phyloP scores from a whole-genome alignment of 352 stramenopile genomes.

The Globisporangium camurandrum region DNA sequence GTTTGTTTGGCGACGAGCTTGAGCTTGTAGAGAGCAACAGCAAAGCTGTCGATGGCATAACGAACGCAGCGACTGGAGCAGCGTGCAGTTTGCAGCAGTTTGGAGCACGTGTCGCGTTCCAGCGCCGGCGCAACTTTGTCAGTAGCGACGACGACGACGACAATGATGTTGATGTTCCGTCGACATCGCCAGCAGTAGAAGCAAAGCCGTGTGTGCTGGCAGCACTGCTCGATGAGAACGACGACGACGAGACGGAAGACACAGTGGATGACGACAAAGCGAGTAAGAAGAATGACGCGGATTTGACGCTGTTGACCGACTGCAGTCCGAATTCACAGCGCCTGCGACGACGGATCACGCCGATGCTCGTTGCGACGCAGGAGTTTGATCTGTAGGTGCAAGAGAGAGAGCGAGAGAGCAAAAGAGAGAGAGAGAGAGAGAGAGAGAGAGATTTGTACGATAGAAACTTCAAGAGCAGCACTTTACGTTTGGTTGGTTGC shows the following conservation, averaged over 20 bases:
- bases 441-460: slow-evolving; percentile 1
- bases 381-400: slow-evolving; percentile 45
- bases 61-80: slow-evolving; percentile 14
- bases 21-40: slow-evolving; percentile 4
- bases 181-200: background rate
- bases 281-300: background rate
- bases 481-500: too few species aligned
- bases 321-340: slow-evolving; percentile 23
- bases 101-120: slow-evolving; percentile 32
- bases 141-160: background rate
- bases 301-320: slow-evolving; percentile 5
- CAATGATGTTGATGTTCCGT: background rate
- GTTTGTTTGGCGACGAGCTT: slow-evolving; percentile 12
- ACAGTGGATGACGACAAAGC: slow-evolving; percentile 17
- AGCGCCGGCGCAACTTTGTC: too few species aligned
- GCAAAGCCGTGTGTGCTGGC: slow-evolving; percentile 2
- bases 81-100: slow-evolving; percentile 28
- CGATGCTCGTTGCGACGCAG: slow-evolving; percentile 38
- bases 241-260: slow-evolving; percentile 10
- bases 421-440: background rate
- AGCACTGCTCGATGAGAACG: slow-evolving; percentile 19
- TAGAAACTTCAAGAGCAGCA: too few species aligned
- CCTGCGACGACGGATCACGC: slow-evolving; percentile 42
- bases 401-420: slow-evolving; percentile 1
- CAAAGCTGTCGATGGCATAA: background rate